Evolutionary conservation across 75 land plant genomes (phyloP).

Genomic region (Azolla pinnata): DNA sequence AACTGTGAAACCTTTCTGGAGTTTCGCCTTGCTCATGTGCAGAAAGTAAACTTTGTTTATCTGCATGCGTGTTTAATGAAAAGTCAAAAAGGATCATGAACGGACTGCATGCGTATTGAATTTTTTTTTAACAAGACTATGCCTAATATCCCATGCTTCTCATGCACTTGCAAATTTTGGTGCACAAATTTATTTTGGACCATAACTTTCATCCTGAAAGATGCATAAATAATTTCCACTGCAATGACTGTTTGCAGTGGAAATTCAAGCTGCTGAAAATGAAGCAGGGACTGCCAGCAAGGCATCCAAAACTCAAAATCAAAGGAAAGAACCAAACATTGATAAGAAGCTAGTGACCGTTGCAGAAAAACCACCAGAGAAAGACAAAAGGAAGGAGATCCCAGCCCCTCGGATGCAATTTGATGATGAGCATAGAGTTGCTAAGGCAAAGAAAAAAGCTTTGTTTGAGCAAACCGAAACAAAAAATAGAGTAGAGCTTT

Average conservation of each 20-base stretch:
- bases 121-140: too few species aligned
- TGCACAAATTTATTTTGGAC: too few species aligned
- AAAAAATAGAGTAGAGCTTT: constrained; percentile 84
- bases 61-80: too few species aligned
- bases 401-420: constrained; percentile 94
- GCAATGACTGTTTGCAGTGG: background rate
- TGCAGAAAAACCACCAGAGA: constrained; percentile 52
- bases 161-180: too few species aligned
- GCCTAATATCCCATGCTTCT: too few species aligned
- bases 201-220: too few species aligned
- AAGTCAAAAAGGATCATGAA: too few species aligned
- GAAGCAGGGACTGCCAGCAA: constrained; percentile 15
- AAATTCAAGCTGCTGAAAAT: constrained; percentile 5
- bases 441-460: constrained; percentile 78
- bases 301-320: constrained; percentile 25
- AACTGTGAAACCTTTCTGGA: too few species aligned
- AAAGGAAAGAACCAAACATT: constrained; percentile 42
- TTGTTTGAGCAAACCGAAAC: constrained; percentile 80
- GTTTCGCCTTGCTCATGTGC: too few species aligned
- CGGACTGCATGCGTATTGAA: too few species aligned
- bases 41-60: too few species aligned
- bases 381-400: constrained; percentile 89
- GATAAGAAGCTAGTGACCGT: constrained; percentile 22
- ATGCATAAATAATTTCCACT: background rate
- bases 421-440: constrained; percentile 77